These are phyloP conservation scores for Craterostigma plantagineum DNA, from an alignment of 257 asterid species.

Conservation along the genomic window DNA sequence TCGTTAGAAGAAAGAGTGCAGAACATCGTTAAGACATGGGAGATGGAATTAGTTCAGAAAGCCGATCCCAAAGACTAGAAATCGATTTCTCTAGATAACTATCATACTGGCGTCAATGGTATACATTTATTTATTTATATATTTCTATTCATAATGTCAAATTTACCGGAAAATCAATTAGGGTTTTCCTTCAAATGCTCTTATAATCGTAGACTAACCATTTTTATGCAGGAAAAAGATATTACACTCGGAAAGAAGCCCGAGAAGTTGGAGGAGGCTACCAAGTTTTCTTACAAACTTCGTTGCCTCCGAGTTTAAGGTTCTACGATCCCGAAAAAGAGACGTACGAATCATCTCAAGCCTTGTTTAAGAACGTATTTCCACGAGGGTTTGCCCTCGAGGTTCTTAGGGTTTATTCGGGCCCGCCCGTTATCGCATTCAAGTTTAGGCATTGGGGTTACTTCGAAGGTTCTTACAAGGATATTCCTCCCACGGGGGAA, in stretches of 20 bases:
- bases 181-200: too few species aligned
- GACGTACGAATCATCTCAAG: conserved; percentile 36
- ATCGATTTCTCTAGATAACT: not conserved
- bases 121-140: not conserved
- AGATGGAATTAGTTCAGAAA: conserved; percentile 2
- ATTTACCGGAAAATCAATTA: too few species aligned
- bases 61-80: not conserved
- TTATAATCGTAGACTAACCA: too few species aligned
- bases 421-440: conserved; percentile 45
- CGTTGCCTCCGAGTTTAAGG: conserved; percentile 36
- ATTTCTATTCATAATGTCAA: too few species aligned
- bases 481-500: conserved; percentile 45
- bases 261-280: conserved; percentile 57
- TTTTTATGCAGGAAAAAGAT: conserved; percentile 15
- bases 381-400: conserved; percentile 62
- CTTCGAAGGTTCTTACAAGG: conserved; percentile 53
- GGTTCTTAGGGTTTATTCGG: conserved; percentile 49
- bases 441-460: conserved; percentile 78
- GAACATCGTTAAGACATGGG: conserved; percentile 6
- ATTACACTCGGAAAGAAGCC: conserved; percentile 18
- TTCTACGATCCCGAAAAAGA: conserved; percentile 40
- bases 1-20: conserved; percentile 4
- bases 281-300: conserved; percentile 50
- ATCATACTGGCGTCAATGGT: not conserved
- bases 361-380: conserved; percentile 30